Evolutionary conservation across 352 stramenopile genomes (phyloP).

Genomic region (Phytophthora uliginosa): DNA sequence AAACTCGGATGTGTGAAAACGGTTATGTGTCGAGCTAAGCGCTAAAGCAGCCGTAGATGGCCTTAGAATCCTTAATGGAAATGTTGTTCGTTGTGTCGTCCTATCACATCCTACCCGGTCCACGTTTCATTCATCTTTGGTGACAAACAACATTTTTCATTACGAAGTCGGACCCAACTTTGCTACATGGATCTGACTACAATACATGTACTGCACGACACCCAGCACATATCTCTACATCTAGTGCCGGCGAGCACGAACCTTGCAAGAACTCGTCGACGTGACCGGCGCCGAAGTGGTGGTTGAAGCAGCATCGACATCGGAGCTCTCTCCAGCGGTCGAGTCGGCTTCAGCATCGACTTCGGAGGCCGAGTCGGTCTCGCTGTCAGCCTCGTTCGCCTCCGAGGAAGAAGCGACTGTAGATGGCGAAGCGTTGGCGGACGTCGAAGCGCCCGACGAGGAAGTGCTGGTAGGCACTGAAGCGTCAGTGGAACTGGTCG

Average conservation of each 20-base stretch:
- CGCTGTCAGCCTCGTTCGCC: constrained; percentile 21
- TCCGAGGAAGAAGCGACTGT: constrained; percentile 13
- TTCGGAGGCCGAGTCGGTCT: constrained; percentile 7
- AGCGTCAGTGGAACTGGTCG: not conserved
- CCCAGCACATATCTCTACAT: not conserved
- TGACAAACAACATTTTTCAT: constrained; percentile 13
- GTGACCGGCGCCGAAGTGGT: constrained; percentile 17
- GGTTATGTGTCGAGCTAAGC: constrained; percentile 22
- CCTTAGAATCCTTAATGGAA: constrained; percentile 25
- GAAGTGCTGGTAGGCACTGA: constrained; percentile 11
- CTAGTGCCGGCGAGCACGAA: constrained; percentile 23
- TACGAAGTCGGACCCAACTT: constrained; percentile 5
- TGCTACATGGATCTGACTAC: not conserved
- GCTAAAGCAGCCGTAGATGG: constrained; percentile 18
- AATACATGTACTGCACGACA: not conserved
- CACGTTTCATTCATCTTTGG: not conserved
- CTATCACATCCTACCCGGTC: not conserved
- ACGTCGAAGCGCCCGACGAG: constrained; percentile 14
- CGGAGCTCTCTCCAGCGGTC: not conserved
- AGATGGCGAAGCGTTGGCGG: constrained; percentile 8
- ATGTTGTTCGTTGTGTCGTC: constrained; percentile 11
- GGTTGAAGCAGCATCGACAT: constrained; percentile 9
- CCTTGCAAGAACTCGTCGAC: constrained; percentile 26
- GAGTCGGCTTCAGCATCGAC: constrained; percentile 24
- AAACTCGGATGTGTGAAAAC: constrained; percentile 15